Evolutionary conservation across 148 eudicot genomes (phyloP).

Genomic region (Beta vulgaris): DNA sequence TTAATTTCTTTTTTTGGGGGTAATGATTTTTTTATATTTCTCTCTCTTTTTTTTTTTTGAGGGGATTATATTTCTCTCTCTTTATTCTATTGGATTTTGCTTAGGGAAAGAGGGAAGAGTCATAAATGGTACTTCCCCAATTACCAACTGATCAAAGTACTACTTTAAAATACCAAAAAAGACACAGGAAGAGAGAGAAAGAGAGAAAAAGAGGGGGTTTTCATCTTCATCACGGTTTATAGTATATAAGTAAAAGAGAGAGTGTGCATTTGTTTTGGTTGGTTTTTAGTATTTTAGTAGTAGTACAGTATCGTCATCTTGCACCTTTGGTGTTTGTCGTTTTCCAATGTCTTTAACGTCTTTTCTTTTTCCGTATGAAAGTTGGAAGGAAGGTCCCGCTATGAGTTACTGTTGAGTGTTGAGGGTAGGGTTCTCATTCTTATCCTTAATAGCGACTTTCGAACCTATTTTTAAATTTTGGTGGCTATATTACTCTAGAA

Average conservation of each 20-base stretch:
- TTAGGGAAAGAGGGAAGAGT: constrained; percentile 28
- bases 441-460: no score
- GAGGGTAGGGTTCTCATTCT: no score
- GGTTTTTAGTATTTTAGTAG: no score
- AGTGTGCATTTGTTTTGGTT: neutral
- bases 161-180: neutral
- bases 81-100: constrained; percentile 20
- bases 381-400: neutral
- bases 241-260: no score
- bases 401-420: neutral
- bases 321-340: constrained; percentile 17
- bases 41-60: neutral
- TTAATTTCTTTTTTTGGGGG: neutral
- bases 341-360: constrained; percentile 19
- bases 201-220: no score
- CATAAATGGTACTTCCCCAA: constrained; percentile 18
- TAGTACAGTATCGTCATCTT: no score
- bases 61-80: neutral
- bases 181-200: neutral
- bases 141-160: constrained; percentile 23
- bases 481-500: no score
- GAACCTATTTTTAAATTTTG: no score
- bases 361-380: neutral
- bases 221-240: no score
- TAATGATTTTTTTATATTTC: neutral